Conservation (phyloP, 352 stramenopile genomes). For the Aphanomyces euteiches region DNA sequence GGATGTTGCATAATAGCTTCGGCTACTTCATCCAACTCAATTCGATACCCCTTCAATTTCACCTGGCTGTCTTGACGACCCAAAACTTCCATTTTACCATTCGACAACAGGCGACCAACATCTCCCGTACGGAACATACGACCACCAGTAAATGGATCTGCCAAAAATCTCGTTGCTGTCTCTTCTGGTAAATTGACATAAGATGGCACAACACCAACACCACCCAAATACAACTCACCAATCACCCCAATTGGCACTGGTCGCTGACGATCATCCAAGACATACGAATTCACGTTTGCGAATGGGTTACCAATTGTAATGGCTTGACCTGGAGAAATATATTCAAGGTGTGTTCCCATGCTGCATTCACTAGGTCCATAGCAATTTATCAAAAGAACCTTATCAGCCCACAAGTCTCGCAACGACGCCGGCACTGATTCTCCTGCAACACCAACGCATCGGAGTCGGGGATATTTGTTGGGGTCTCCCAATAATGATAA, state of each 20-base stretch:
- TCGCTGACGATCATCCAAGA: constrained; percentile 17
- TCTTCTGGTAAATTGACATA: constrained; percentile 80
- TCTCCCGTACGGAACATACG: constrained; percentile 91
- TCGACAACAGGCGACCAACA: constrained; percentile 84
- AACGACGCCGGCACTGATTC: too few species aligned
- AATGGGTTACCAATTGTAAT: too few species aligned
- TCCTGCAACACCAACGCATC: too few species aligned
- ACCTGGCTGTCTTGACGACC: constrained; percentile 94
- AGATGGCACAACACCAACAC: constrained; percentile 70
- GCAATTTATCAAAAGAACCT: too few species aligned
- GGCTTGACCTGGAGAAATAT: too few species aligned
- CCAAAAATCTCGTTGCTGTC: constrained; percentile 74
- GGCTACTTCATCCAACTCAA: constrained; percentile 90
- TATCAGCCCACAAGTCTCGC: too few species aligned
- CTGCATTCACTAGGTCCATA: too few species aligned
- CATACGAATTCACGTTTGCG: too few species aligned
- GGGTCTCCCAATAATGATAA: too few species aligned
- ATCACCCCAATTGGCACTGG: constrained; percentile 60
- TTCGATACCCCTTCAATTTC: constrained; percentile 93
- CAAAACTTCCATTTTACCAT: constrained; percentile 89
- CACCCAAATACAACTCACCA: constrained; percentile 43
- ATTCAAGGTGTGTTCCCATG: too few species aligned
- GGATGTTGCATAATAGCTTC: constrained; percentile 82
- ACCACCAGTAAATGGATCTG: constrained; percentile 57
- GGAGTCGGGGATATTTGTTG: too few species aligned